Evolutionary conservation across 306 rosid genomes (phyloP), one percentile per base, ranked within the genome.

Genomic region (Casuarina cunninghamiana): DNA sequence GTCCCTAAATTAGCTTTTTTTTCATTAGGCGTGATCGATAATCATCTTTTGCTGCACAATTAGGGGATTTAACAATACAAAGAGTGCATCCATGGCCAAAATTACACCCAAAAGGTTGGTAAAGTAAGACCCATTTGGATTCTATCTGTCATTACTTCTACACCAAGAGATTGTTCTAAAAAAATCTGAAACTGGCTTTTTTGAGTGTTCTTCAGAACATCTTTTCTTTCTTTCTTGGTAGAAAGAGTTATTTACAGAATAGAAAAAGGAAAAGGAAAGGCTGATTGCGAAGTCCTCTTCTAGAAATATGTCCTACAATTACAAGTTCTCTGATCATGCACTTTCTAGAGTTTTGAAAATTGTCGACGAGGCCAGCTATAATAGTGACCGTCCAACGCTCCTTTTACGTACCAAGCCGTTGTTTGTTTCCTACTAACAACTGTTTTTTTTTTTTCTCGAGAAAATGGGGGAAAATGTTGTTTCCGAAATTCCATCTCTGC

Each of bases 401-500:
- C 26, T 48, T 48, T 48, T 10, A 48, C 63, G 11, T 4, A 9
- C 39, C 19, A 21, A 45, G 41, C 15, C 11, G 12, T 46, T 44
- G 55, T 48, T 48, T 48, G 11, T 48, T 45, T 69, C 3, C 6
- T 0, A 19, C 63, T 7, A 44, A 17, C 16, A 66, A 0, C n/a
- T 16, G 10, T 12, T 39, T 12, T 2, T 32, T 13, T 15, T 49
- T 51, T 35, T 6, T 37, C 4, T 51, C 50, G 51, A 12, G 11
- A 10, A 48, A 41, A 16, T 6, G 9, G 8, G 38, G 6, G 21
- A 21, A 35, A 69, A 38, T 39, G 4, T 43, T 8, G 19, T 71
- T 6, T 15, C 10, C 2, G 32, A 58, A 81, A 65, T 83, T 78
- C 60, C 89, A 79, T 1, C 48, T 62, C n/a, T 80, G 70, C 84